phyloP scores from a whole-genome alignment of 2,329 filamentous ascomycete species.

The Neonectria sp. region DNA sequence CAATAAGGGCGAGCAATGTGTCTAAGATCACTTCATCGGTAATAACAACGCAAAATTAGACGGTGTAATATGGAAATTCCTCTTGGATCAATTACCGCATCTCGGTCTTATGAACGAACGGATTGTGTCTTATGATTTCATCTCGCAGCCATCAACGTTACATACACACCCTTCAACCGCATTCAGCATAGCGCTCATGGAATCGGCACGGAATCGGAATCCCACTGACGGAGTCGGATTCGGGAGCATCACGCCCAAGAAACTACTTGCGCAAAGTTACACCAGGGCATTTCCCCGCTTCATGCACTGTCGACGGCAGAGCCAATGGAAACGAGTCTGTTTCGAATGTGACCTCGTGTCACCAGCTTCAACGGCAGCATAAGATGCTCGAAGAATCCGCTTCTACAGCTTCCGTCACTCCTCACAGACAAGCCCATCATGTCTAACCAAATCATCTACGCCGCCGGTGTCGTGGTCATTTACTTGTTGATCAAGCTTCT shows the following conservation, averaged over 20 bases:
- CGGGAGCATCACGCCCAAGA: background rate
- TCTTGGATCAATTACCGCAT: background rate
- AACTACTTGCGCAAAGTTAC: background rate
- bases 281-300: background rate
- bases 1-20: no score
- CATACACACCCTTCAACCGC: background rate
- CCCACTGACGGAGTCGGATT: conserved; percentile 20
- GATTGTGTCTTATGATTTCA: background rate
- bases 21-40: background rate
- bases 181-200: conserved; percentile 13
- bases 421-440: conserved; percentile 9
- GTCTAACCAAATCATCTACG: conserved; percentile 28
- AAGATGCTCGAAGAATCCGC: background rate
- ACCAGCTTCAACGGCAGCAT: background rate
- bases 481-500: conserved; percentile 51
- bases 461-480: conserved; percentile 15
- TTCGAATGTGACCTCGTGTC: background rate
- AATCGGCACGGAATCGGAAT: conserved; percentile 31
- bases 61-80: background rate
- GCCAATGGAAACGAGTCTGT: background rate
- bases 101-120: background rate
- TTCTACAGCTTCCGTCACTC: background rate
- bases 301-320: background rate
- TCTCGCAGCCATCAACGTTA: background rate
- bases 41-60: background rate